These are phyloP conservation scores for Pyrenula massariospora DNA, from an alignment of 495 filamentous ascomycete species.

Conservation along the genomic window DNA sequence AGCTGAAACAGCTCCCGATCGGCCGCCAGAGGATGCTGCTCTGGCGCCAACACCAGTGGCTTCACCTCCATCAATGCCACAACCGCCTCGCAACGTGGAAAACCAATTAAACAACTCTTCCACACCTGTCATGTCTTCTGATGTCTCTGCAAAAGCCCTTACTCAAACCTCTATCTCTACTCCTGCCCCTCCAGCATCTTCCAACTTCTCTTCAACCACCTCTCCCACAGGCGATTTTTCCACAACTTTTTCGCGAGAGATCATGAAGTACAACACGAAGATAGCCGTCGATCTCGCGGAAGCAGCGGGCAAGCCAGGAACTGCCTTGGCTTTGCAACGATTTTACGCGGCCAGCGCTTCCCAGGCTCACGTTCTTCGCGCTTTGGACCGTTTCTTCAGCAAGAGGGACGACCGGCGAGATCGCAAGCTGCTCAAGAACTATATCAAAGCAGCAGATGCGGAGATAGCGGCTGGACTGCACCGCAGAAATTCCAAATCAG, in stretches of 20 bases:
- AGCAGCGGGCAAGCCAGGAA: neutral
- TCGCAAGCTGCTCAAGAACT: neutral
- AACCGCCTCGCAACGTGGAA: neutral
- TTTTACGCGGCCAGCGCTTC: neutral
- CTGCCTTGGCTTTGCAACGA: neutral
- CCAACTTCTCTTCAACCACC: neutral
- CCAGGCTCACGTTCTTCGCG: neutral
- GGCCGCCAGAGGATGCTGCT: neutral
- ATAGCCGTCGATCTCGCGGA: neutral
- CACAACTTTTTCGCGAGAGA: neutral
- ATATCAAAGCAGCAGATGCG: neutral
- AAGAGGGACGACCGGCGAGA: neutral
- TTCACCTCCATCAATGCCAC: too few species aligned
- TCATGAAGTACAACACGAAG: neutral
- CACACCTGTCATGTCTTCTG: neutral
- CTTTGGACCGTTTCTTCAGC: neutral
- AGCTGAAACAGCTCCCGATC: neutral
- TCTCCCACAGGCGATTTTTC: neutral
- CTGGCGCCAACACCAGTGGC: neutral
- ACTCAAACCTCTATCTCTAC: neutral
- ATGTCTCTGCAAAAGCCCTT: neutral
- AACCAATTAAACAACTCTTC: neutral
- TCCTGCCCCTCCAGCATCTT: neutral
- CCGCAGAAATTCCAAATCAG: neutral
- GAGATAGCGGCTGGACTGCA: neutral